Evolutionary conservation across 352 stramenopile species (phyloP).

Genomic region (Globisporangium paroecandrum): DNA sequence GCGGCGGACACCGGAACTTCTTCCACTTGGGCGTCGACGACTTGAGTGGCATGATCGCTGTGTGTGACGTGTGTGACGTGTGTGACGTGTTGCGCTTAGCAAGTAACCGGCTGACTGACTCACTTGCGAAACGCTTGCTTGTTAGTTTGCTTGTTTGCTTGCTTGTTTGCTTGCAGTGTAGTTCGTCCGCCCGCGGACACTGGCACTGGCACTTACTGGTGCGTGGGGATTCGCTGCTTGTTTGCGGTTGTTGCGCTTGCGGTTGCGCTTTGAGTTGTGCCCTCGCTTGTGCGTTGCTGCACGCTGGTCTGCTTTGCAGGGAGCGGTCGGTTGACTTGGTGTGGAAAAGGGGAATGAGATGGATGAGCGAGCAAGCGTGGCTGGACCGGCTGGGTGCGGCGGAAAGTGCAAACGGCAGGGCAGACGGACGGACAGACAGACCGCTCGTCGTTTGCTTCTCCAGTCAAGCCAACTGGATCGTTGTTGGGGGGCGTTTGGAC

Average conservation of each 20-base stretch:
- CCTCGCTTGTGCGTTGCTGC: neutral
- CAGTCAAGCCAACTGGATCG: neutral
- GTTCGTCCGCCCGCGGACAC: neutral
- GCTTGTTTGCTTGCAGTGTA: neutral
- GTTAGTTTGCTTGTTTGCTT: neutral
- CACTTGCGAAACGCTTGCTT: neutral
- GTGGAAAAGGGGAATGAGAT: neutral
- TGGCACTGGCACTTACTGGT: neutral
- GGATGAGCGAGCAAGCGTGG: neutral
- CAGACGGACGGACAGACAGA: neutral
- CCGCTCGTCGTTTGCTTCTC: too few relatives aligned
- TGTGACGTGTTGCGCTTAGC: neutral
- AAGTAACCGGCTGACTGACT: neutral
- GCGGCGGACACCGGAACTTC: constrained; percentile 73
- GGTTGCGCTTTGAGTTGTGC: neutral
- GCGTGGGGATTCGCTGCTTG: neutral
- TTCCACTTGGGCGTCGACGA: constrained; percentile 62
- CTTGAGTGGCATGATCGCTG: constrained; percentile 25
- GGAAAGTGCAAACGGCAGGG: neutral
- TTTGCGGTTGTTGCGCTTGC: neutral
- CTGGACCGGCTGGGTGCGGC: neutral
- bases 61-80: neutral
- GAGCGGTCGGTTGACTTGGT: neutral
- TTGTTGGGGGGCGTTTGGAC: too few relatives aligned
- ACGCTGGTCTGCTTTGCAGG: neutral